Evolutionary conservation across 352 stramenopile genomes (phyloP), one percentile per base, ranked within the genome.

Genomic region (Globisporangium radiosum): DNA sequence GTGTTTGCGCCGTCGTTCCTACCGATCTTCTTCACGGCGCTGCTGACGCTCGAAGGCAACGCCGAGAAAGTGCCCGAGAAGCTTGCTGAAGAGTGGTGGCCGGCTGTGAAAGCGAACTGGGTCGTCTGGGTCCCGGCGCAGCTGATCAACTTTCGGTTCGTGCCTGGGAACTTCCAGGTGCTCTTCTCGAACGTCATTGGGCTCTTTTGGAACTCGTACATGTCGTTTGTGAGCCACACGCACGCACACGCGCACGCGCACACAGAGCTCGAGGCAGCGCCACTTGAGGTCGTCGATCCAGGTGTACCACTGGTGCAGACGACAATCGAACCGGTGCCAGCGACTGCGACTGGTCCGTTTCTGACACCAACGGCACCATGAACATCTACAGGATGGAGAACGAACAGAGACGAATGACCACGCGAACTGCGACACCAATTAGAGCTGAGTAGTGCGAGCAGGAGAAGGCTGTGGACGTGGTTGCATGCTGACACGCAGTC

Each of bases 111-210:
- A 69, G 68, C 81, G 62, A 94, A 94, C 69, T 94, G 84, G 84
- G 61, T 66, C 42, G 75, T 94, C 38, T 94, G 84, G 84, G 78
- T 94, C 42, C 84, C 84, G 0, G 84, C 84, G 4, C 81, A 94
- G 70, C 67, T 92, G 42, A 47, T 90, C 63, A 94, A 94, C 64
- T 92, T 94, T 62, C 74, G 76, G 59, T 85, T 94, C 52, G 82
- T 94, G 51, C 80, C 80, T 1, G 76, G 71, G 5, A 74, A 71
- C 13, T 80, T 94, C 45, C 84, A 92, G 61, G 84, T 94, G 65
- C 78, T 94, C 11, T 94, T 94, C 57, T 72, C 84, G 56, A 94
- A 94, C 64, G 73, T 90, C 51, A 56, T 94, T 25, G 84, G 84
- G 17, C 69, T 94, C 47, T 71, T 90, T 49, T 94, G 84, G 84